Percentiles rank a stretch among this genome's conserved stretches.
Evolutionary conservation across 176 grass and related monocot species (phyloP).

Genomic region (Calamus simplicifolius): DNA sequence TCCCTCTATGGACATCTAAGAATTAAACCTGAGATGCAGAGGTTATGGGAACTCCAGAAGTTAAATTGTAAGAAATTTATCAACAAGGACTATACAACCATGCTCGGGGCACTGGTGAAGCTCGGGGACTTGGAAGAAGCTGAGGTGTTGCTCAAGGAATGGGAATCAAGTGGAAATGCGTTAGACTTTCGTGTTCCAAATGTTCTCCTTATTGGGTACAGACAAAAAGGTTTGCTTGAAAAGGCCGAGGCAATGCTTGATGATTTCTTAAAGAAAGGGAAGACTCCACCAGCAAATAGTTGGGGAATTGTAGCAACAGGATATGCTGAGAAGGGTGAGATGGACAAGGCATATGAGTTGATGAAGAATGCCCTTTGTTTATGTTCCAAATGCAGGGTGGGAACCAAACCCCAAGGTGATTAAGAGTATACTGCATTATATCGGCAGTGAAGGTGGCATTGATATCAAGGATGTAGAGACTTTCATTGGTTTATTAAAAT

Average conservation of each 20-base stretch:
- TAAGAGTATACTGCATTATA: conserved; percentile 49
- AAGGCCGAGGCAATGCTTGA: conserved; percentile 53
- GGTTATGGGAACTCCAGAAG: conserved; percentile 69
- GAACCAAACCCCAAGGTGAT: conserved; percentile 38
- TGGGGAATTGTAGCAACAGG: conserved; percentile 64
- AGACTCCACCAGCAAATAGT: conserved; percentile 46
- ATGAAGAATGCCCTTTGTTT: conserved; percentile 55
- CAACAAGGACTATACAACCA: conserved; percentile 60
- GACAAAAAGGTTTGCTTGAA: conserved; percentile 43
- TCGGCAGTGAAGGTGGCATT: conserved; percentile 27
- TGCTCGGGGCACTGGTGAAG: conserved; percentile 54
- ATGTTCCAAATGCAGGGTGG: conserved; percentile 43
- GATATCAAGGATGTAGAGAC: conserved; percentile 45
- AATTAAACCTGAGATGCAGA: conserved; percentile 48
- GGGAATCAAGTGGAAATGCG: conserved; percentile 49
- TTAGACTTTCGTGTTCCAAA: conserved; percentile 57
- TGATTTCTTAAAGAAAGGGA: conserved; percentile 48
- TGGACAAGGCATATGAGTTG: conserved; percentile 50
- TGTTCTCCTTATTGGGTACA: conserved; percentile 57
- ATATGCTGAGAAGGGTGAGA: conserved; percentile 47
- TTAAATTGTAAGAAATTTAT: conserved; percentile 54
- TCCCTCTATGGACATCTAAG: conserved; percentile 55
- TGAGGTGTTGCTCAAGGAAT: conserved; percentile 71
- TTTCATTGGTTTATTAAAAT: conserved; percentile 53
- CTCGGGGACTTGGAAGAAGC: conserved; percentile 54